Conservation (phyloP, 768 basidiomycete genomes). For the Leccinum olivaceopallidum region DNA sequence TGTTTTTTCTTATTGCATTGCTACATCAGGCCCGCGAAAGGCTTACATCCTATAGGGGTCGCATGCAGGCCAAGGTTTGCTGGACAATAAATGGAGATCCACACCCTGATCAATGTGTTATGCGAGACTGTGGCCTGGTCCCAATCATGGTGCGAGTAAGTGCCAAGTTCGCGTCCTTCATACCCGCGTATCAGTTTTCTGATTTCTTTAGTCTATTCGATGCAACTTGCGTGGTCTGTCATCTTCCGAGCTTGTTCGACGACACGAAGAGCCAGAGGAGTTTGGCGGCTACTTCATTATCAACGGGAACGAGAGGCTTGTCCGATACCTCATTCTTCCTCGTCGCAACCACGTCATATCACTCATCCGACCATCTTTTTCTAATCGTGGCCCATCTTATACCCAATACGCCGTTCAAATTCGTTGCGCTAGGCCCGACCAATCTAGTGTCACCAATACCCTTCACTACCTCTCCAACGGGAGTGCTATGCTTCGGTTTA, state of each 20-base stretch:
- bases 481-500: slow-evolving; percentile 94
- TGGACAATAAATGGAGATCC: slow-evolving; percentile 74
- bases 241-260: slow-evolving; percentile 81
- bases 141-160: slow-evolving; percentile 97
- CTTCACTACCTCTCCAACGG: slow-evolving; percentile 98
- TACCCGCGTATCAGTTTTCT: neutral
- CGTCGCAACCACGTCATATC: slow-evolving; percentile 95
- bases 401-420: slow-evolving; percentile 94
- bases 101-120: slow-evolving; percentile 66
- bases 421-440: slow-evolving; percentile 91
- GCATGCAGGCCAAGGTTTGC: slow-evolving; percentile 82
- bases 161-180: slow-evolving; percentile 13
- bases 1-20: slow-evolving; percentile 10
- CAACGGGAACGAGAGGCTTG: slow-evolving; percentile 98
- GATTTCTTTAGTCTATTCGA: slow-evolving; percentile 66
- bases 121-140: slow-evolving; percentile 84
- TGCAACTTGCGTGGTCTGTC: slow-evolving; percentile 90
- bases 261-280: slow-evolving; percentile 96
- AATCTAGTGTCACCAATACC: slow-evolving; percentile 91
- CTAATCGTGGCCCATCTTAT: slow-evolving; percentile 92
- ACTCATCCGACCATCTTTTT: slow-evolving; percentile 86
- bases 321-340: slow-evolving; percentile 95
- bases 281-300: slow-evolving; percentile 99
- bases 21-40: slow-evolving; percentile 81
- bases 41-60: slow-evolving; percentile 86